These are phyloP conservation scores for Pezicula neosporulosa DNA, from an alignment of 2,329 filamentous ascomycete genomes.

Conservation along the genomic window DNA sequence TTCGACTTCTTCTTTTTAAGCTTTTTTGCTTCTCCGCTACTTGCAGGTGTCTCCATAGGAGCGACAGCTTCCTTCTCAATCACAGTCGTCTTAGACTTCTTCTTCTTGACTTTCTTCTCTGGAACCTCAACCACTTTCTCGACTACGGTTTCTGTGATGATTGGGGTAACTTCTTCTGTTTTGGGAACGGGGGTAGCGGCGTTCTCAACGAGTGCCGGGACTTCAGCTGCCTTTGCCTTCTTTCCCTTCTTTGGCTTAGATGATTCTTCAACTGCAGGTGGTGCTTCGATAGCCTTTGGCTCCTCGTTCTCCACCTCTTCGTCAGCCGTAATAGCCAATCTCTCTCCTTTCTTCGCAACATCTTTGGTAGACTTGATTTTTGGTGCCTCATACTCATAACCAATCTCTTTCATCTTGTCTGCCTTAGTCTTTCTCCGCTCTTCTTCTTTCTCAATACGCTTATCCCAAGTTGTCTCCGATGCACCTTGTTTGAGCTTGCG, in stretches of 20 bases:
- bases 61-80: conserved; percentile 4
- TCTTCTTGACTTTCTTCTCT: conserved; percentile 17
- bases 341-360: conserved; percentile 37
- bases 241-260: conserved; percentile 27
- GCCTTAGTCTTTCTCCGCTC: conserved; percentile 65
- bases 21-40: conserved; percentile 29
- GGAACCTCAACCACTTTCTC: conserved; percentile 17
- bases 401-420: conserved; percentile 73
- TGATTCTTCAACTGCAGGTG: conserved; percentile 12
- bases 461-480: conserved; percentile 74
- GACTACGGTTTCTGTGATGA: conserved; percentile 17
- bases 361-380: conserved; percentile 61
- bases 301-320: conserved; percentile 20
- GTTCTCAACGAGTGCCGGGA: conserved; percentile 2
- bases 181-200: conserved; percentile 3
- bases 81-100: conserved; percentile 13
- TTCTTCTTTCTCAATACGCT: conserved; percentile 70
- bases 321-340: conserved; percentile 14
- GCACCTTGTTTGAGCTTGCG: conserved; percentile 69
- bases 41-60: conserved; percentile 45
- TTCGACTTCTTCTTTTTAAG: conserved; percentile 29
- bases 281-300: conserved; percentile 27
- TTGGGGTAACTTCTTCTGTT: conserved; percentile 14
- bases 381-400: conserved; percentile 79
- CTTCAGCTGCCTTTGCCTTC: conserved; percentile 22